A percentile compares a stretch with the other conserved stretches of the same genome.
Conservation (phyloP, 176 grass and related monocot genomes). For the Ensete ventricosum region DNA sequence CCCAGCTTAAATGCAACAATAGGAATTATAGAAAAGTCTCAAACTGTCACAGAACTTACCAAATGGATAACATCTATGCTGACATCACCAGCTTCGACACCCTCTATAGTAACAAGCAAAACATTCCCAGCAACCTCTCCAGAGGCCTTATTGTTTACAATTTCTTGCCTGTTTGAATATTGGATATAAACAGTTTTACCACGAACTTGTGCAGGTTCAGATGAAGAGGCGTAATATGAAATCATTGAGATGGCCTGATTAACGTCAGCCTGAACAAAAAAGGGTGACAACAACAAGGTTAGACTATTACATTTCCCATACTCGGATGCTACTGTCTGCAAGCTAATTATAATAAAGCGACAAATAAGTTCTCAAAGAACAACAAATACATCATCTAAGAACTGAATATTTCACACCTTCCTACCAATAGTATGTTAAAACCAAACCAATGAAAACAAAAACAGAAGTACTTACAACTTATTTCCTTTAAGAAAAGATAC, state of each 20-base stretch:
- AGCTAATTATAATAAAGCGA: neutral
- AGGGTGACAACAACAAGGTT: conserved; percentile 1
- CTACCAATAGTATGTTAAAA: no score
- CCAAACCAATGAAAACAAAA: no score
- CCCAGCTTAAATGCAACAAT: conserved; percentile 14
- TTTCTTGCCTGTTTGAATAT: conserved; percentile 98
- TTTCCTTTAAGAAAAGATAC: no score
- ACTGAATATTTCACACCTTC: no score
- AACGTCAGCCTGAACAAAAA: conserved; percentile 51
- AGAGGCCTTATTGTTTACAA: conserved; percentile 75
- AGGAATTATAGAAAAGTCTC: conserved; percentile 13
- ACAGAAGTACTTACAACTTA: no score
- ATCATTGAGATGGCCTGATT: conserved; percentile 99
- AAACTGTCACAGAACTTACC: conserved; percentile 42
- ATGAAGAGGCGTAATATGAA: conserved; percentile 91
- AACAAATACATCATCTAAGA: no score
- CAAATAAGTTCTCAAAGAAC: neutral
- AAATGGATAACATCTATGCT: conserved; percentile 94
- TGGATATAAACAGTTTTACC: conserved; percentile 97
- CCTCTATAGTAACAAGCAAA: conserved; percentile 90
- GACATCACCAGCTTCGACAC: conserved; percentile 90
- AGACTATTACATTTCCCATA: neutral
- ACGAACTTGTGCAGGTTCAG: conserved; percentile 85
- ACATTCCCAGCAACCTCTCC: conserved; percentile 88
- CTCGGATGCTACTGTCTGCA: no score